A percentile compares a stretch with the other conserved stretches of the same genome.
Evolutionary conservation across 805 yeast species (phyloP).

Genomic region (Yarrowia keelungensis): DNA sequence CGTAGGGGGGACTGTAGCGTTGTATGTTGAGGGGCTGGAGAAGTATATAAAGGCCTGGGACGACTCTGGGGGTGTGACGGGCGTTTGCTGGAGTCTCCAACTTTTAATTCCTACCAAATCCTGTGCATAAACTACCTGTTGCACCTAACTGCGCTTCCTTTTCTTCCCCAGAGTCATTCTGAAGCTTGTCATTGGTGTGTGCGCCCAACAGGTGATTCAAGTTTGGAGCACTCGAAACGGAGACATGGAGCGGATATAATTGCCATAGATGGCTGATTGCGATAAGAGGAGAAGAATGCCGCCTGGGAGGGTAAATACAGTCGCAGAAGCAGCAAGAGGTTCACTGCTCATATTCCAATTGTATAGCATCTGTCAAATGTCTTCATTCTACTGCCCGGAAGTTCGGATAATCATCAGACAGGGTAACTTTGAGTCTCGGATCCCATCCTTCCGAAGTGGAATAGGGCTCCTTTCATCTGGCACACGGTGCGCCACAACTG

Average conservation of each 20-base stretch:
- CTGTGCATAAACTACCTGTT: background rate
- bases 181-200: slow-evolving; percentile 35
- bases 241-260: slow-evolving; percentile 20
- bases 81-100: too few relatives aligned
- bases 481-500: slow-evolving; percentile 5
- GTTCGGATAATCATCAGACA: slow-evolving; percentile 34
- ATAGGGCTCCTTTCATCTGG: slow-evolving; percentile 29
- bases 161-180: slow-evolving; percentile 37
- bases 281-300: too few relatives aligned
- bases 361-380: too few relatives aligned
- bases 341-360: too few relatives aligned
- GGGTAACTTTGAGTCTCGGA: slow-evolving; percentile 36
- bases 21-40: background rate
- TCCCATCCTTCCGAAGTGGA: slow-evolving; percentile 34
- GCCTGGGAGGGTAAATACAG: too few relatives aligned
- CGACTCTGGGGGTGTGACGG: too few relatives aligned
- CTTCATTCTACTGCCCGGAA: background rate
- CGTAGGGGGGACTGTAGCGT: background rate
- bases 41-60: background rate
- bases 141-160: slow-evolving; percentile 2
- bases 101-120: too few relatives aligned
- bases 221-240: background rate
- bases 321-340: too few relatives aligned
- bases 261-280: background rate
- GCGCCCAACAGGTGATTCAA: slow-evolving; percentile 17